phyloP scores from a whole-genome alignment of 768 basidiomycete species.

The Dictyophora rubrovolvata region DNA sequence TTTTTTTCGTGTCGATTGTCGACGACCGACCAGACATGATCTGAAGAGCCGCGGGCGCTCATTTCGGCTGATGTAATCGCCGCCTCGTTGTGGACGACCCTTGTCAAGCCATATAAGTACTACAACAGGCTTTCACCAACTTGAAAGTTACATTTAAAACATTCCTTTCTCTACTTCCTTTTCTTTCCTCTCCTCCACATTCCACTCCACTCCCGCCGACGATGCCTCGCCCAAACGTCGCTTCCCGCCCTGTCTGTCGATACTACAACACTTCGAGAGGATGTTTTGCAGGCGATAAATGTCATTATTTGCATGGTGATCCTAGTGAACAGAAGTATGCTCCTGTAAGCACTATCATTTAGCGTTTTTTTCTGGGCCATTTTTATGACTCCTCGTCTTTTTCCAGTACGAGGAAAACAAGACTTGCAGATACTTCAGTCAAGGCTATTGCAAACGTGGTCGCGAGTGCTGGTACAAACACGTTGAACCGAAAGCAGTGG shows the following conservation, averaged over 20 bases:
- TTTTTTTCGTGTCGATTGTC: background rate
- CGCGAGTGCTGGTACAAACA: constrained; percentile 72
- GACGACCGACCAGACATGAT: background rate
- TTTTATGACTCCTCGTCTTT: constrained; percentile 15
- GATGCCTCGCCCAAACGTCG: constrained; percentile 8
- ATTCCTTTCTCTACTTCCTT: background rate
- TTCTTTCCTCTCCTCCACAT: background rate
- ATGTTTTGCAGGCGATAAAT: constrained; percentile 55
- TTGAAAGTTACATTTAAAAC: background rate
- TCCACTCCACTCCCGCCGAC: background rate
- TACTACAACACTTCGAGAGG: constrained; percentile 57
- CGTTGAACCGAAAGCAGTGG: constrained; percentile 18
- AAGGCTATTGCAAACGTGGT: constrained; percentile 64
- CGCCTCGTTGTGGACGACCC: background rate
- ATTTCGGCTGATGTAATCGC: background rate
- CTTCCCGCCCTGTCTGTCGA: constrained; percentile 55
- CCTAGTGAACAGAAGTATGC: constrained; percentile 22
- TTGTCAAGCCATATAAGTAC: background rate
- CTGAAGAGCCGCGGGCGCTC: background rate
- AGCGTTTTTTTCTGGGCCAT: background rate
- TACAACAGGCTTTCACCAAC: background rate
- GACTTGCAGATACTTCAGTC: constrained; percentile 53
- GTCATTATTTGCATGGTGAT: constrained; percentile 69
- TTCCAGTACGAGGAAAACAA: constrained; percentile 68
- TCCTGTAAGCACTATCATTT: background rate